phyloP scores from a whole-genome alignment of 192 early-diverging fungal species.

The Glomus cerebriforme region DNA sequence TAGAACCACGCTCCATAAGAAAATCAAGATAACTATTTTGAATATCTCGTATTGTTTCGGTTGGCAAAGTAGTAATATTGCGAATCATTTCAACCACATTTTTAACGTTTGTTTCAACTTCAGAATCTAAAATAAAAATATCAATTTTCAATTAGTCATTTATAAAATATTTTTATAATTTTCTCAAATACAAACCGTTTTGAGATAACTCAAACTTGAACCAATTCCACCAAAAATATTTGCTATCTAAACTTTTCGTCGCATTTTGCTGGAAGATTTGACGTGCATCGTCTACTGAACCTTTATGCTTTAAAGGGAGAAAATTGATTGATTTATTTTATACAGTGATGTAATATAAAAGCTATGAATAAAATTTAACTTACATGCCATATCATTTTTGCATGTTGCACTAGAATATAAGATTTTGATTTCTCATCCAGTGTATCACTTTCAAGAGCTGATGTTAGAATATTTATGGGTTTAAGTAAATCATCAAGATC shows the following conservation, averaged over 20 bases:
- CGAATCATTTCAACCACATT: conserved; percentile 55
- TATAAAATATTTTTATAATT: background rate
- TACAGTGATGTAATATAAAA: too few relatives aligned
- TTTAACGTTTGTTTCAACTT: conserved; percentile 46
- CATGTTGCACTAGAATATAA: conserved; percentile 55
- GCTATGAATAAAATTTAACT: conserved; percentile 16
- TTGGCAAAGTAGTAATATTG: conserved; percentile 40
- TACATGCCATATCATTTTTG: conserved; percentile 51
- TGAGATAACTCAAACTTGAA: conserved; percentile 67
- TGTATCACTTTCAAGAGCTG: conserved; percentile 37
- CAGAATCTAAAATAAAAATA: conserved; percentile 28
- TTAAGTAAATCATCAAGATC: conserved; percentile 44
- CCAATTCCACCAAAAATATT: conserved; percentile 59
- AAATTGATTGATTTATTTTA: background rate
- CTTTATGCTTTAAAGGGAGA: conserved; percentile 10
- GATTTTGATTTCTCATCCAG: conserved; percentile 52
- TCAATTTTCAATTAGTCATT: background rate
- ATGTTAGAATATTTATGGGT: conserved; percentile 42
- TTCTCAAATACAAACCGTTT: conserved; percentile 41
- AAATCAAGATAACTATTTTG: conserved; percentile 58
- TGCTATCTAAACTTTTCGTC: conserved; percentile 48
- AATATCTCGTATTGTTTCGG: conserved; percentile 59
- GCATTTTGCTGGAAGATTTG: conserved; percentile 49
- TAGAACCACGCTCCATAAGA: conserved; percentile 53
- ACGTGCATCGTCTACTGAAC: conserved; percentile 46